Percentiles rank a stretch among this genome's conserved stretches.
These are phyloP conservation scores for Thielaviopsis euricoi DNA, from an alignment of 2,329 filamentous ascomycete genomes.

Conservation along the genomic window DNA sequence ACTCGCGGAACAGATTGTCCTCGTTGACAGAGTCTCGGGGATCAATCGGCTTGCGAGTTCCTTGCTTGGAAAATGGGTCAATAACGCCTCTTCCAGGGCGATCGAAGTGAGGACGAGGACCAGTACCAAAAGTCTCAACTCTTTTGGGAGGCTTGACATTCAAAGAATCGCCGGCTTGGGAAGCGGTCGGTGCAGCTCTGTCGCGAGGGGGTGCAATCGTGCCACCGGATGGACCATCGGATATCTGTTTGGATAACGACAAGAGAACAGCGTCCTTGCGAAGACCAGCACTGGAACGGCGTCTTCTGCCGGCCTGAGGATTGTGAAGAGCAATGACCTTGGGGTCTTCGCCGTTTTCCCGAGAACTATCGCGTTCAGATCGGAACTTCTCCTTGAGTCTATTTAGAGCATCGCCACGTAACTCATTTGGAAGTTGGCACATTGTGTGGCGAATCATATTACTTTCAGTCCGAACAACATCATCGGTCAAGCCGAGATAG, in stretches of 20 bases:
- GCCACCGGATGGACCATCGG: conserved; percentile 24
- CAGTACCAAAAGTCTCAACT: conserved; percentile 4
- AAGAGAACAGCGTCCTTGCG: conserved; percentile 67
- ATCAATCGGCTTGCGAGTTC: conserved; percentile 27
- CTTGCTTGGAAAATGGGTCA: conserved; percentile 11
- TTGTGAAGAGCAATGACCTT: conserved; percentile 97
- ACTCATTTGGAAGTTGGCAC: conserved; percentile 78
- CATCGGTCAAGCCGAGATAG: conserved; percentile 79
- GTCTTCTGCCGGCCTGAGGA: conserved; percentile 20
- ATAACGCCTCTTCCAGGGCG: conserved; percentile 5
- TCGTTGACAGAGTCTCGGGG: conserved; percentile 74
- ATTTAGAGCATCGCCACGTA: conserved; percentile 68
- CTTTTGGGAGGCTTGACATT: not conserved
- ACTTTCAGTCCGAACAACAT: conserved; percentile 83
- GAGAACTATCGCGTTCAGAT: conserved; percentile 66
- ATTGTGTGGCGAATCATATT: conserved; percentile 87
- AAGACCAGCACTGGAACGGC: conserved; percentile 44
- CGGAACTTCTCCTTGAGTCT: conserved; percentile 87
- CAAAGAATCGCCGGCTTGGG: not conserved
- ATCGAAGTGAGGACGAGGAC: conserved; percentile 4
- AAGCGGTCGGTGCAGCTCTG: not conserved
- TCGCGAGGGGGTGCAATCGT: conserved; percentile 24
- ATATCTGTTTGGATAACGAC: conserved; percentile 36
- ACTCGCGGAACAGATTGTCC: conserved; percentile 73
- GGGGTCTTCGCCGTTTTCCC: conserved; percentile 54